Evolutionary conservation across 768 basidiomycete species (phyloP), one percentile per base, ranked within the genome.

Genomic region (Amanita thiersii): DNA sequence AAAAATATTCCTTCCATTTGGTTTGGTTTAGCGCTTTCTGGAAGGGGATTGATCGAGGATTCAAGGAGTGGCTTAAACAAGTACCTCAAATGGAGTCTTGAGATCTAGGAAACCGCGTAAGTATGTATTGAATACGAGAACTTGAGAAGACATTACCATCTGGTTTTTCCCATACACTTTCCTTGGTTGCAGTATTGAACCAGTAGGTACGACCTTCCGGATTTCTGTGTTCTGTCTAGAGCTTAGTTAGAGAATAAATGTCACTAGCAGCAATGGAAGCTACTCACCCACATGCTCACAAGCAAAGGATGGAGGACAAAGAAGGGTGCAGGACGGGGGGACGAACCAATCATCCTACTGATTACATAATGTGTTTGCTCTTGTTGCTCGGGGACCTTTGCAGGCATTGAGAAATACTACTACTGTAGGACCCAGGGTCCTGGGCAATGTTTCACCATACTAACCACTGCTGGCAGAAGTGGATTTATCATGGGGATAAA

Each of bases 121-220:
- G 37, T 30, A 29, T 26, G 30, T 24, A 23, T 23, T 21, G 18
- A 33, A 18, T 29, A 9, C 9, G 29, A 30, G 29, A 9, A 14
- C 20, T 32, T 15, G 23, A 32, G 29, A 6, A n/a, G 18, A 19
- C 15, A 73, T 52, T 52, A 86, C 86, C 87, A 59, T 93, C 88
- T 46, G 96, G 96, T 58, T 98, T 99, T 64, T 97, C 93, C 94
- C 93, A 98, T 39, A 93, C 90, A 56, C 91, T 94, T 52, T 89
- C 86, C 53, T 83, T 79, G 3, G 85, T 87, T 7, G 69, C 73
- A 0, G 88, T 80, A 57, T 96, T 92, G 63, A 91, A 92, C 93
- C 93, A 98, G 56, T 98, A 98, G 0, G 88, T 90, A n/a, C 91
- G 72, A n/a, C 92, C 92, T 56, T 96, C 94, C 1, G 88, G 81